phyloP scores from a whole-genome alignment of 169 alveolate genomes.

The Plasmodium malariae region DNA sequence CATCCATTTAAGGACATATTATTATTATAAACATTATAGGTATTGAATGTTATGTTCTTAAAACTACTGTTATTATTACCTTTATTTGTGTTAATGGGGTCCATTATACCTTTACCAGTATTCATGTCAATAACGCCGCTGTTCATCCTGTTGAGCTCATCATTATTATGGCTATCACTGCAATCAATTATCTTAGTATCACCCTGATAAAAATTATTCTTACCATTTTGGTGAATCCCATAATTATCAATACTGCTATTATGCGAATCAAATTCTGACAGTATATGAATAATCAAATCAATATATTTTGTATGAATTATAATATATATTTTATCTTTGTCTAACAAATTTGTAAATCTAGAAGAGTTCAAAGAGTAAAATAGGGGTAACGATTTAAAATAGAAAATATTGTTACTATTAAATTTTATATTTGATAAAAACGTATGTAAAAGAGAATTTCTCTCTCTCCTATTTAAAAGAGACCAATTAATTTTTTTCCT shows the following conservation, averaged over 20 bases:
- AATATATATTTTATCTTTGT: conserved; percentile 24
- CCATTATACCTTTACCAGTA: no score
- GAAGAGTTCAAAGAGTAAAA: conserved; percentile 50
- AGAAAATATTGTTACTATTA: conserved; percentile 58
- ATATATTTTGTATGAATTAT: conserved; percentile 24
- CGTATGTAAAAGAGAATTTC: conserved; percentile 5
- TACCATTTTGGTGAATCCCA: no score
- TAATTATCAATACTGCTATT: not conserved
- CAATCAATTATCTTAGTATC: no score
- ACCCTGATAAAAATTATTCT: no score
- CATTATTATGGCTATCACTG: no score
- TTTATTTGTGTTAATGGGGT: no score
- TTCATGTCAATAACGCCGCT: no score
- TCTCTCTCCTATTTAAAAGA: conserved; percentile 7
- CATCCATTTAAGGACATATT: no score
- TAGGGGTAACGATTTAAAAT: conserved; percentile 52
- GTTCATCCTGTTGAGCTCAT: no score
- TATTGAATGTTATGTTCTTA: no score
- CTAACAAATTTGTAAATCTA: conserved; percentile 14
- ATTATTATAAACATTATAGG: no score
- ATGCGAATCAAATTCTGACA: conserved; percentile 1
- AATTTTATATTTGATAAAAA: conserved; percentile 45
- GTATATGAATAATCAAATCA: conserved; percentile 14
- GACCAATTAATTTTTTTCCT: conserved; percentile 23
- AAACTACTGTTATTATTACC: no score